Conservation (phyloP, 495 filamentous ascomycete genomes). For the Aspergillus haitiensis region DNA sequence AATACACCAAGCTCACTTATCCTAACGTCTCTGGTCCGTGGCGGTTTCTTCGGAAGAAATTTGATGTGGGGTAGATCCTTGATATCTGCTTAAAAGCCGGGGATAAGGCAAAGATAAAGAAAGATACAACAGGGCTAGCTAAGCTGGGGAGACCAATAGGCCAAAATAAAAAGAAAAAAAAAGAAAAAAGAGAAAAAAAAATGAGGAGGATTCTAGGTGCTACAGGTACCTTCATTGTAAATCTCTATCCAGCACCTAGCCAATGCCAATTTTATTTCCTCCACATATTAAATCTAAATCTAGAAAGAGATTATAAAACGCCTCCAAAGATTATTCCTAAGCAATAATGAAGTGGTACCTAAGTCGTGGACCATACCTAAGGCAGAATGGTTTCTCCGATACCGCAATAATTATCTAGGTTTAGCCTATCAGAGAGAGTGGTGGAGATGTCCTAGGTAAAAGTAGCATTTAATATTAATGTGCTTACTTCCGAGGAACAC, state of each 20-base stretch:
- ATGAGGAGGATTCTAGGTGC: conserved; percentile 37
- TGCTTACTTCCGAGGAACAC: too few species aligned
- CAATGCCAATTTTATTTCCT: conserved; percentile 35
- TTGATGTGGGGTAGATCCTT: too few species aligned
- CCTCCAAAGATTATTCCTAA: neutral
- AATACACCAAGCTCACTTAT: too few species aligned
- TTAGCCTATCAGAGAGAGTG: too few species aligned
- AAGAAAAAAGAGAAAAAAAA: conserved; percentile 26
- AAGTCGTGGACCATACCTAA: neutral
- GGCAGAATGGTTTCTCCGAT: conserved; percentile 2
- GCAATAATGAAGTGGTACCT: neutral
- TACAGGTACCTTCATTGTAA: conserved; percentile 4
- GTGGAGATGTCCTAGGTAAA: too few species aligned
- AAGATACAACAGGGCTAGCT: neutral
- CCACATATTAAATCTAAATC: neutral
- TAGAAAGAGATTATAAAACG: neutral
- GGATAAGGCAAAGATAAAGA: neutral
- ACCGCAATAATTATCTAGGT: too few species aligned
- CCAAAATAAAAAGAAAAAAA: conserved; percentile 13
- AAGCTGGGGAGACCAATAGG: neutral
- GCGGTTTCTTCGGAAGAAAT: too few species aligned
- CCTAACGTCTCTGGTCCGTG: too few species aligned
- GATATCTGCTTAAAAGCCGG: neutral
- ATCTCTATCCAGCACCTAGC: conserved; percentile 29
- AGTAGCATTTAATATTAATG: too few species aligned